Evolutionary conservation across 2,329 filamentous ascomycete species (phyloP).

Genomic region (Dactylellina sp.): DNA sequence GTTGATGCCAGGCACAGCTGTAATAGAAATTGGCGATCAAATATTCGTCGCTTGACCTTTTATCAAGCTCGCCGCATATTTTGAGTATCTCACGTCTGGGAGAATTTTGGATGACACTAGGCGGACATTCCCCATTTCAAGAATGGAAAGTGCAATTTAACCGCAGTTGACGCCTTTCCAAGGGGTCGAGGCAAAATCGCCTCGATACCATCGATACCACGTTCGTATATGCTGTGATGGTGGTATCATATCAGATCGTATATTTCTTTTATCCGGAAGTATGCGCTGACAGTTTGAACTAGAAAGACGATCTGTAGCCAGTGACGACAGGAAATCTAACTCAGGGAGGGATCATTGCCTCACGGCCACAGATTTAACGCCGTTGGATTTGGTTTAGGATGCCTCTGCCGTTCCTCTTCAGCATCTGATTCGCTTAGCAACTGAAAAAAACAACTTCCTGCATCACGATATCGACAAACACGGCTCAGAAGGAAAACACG

Average conservation of each 20-base stretch:
- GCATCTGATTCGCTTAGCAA: slow-evolving; percentile 51
- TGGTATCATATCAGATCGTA: slow-evolving; percentile 33
- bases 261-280: slow-evolving; percentile 49
- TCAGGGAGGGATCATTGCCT: slow-evolving; percentile 41
- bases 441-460: slow-evolving; percentile 36
- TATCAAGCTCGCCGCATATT: slow-evolving; percentile 54
- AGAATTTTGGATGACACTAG: slow-evolving; percentile 44
- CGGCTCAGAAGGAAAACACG: slow-evolving; percentile 45
- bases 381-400: slow-evolving; percentile 35
- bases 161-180: slow-evolving; percentile 49
- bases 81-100: slow-evolving; percentile 26
- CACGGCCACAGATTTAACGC: slow-evolving; percentile 43
- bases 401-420: slow-evolving; percentile 37
- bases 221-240: slow-evolving; percentile 13
- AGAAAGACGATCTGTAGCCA: slow-evolving; percentile 29
- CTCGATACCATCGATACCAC: slow-evolving; percentile 41
- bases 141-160: slow-evolving; percentile 55
- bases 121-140: slow-evolving; percentile 51
- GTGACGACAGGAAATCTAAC: slow-evolving; percentile 39
- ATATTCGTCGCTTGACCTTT: slow-evolving; percentile 50
- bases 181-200: slow-evolving; percentile 23
- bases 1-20: slow-evolving; percentile 44
- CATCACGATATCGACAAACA: slow-evolving; percentile 54
- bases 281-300: slow-evolving; percentile 36
- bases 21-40: slow-evolving; percentile 53